These are phyloP conservation scores for Corchorus olitorius DNA, from an alignment of 345 rosid genomes.

Conservation along the genomic window DNA sequence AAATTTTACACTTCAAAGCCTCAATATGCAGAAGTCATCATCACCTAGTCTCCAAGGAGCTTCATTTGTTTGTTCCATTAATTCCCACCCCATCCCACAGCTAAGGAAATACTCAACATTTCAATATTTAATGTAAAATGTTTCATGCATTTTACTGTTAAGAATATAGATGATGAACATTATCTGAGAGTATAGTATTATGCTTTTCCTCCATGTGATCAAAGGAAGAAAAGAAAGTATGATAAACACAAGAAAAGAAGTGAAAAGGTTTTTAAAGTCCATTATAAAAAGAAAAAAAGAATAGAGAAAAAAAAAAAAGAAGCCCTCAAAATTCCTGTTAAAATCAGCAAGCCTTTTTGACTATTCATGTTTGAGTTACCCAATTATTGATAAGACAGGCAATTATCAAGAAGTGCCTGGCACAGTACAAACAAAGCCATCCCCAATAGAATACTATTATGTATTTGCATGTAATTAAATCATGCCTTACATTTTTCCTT, in stretches of 20 bases:
- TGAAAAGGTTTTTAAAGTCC: background rate
- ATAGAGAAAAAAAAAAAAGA: too few species aligned
- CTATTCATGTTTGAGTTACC: conserved; percentile 15
- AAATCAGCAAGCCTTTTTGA: background rate
- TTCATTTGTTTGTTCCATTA: too few species aligned
- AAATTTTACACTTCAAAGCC: too few species aligned
- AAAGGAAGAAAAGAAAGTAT: background rate
- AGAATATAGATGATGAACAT: background rate
- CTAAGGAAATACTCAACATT: too few species aligned
- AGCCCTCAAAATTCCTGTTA: background rate
- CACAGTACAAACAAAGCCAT: background rate
- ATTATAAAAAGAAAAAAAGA: background rate
- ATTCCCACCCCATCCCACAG: too few species aligned
- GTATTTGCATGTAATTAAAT: background rate
- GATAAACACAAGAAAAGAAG: background rate
- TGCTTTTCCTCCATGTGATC: background rate
- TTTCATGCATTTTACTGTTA: background rate
- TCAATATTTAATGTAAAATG: too few species aligned
- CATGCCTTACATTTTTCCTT: background rate
- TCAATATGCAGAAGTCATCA: too few species aligned
- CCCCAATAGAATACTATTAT: background rate
- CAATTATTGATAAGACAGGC: conserved; percentile 18
- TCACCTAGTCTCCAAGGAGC: too few species aligned
- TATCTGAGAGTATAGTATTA: background rate
- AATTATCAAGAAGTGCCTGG: conserved; percentile 19